Conservation (phyloP, 1,139 yeast genomes). For the Candida mesenterica region DNA sequence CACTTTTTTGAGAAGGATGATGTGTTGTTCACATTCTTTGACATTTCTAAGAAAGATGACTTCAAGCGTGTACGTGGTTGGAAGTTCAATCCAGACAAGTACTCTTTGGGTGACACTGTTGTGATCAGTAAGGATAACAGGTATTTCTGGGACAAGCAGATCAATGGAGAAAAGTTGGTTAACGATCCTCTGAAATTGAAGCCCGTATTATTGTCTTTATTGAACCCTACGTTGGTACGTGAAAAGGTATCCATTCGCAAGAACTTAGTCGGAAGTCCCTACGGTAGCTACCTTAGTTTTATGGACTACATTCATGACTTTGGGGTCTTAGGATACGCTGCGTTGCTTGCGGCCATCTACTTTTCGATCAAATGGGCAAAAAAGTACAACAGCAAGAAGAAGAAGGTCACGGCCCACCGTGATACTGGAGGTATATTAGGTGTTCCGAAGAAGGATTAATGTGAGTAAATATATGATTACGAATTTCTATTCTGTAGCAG, state of each 20-base stretch:
- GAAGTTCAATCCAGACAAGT: conserved; percentile 33
- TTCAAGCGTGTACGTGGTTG: conserved; percentile 40
- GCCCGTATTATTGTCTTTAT: conserved; percentile 29
- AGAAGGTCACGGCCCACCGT: background rate
- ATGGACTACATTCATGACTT: conserved; percentile 46
- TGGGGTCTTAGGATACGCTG: conserved; percentile 46
- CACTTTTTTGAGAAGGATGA: conserved; percentile 44
- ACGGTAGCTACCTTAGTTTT: conserved; percentile 31
- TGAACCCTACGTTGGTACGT: conserved; percentile 27
- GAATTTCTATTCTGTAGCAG: too few species aligned
- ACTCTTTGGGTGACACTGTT: conserved; percentile 44
- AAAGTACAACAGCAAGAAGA: conserved; percentile 3
- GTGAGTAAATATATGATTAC: background rate
- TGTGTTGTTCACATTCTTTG: conserved; percentile 52
- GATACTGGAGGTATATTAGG: conserved; percentile 19
- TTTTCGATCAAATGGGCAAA: conserved; percentile 3
- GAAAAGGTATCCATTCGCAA: conserved; percentile 11
- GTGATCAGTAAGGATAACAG: conserved; percentile 32
- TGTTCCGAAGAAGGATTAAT: conserved; percentile 17
- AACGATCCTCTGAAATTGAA: conserved; percentile 31
- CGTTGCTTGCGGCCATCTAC: conserved; percentile 17
- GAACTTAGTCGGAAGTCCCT: conserved; percentile 47
- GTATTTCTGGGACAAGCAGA: conserved; percentile 33
- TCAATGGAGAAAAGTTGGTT: conserved; percentile 26
- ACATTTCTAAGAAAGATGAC: conserved; percentile 37